Percentiles rank a stretch among this genome's conserved stretches.
phyloP scores from a whole-genome alignment of 805 yeast species.

The Wickerhamomyces hampshirensis region DNA sequence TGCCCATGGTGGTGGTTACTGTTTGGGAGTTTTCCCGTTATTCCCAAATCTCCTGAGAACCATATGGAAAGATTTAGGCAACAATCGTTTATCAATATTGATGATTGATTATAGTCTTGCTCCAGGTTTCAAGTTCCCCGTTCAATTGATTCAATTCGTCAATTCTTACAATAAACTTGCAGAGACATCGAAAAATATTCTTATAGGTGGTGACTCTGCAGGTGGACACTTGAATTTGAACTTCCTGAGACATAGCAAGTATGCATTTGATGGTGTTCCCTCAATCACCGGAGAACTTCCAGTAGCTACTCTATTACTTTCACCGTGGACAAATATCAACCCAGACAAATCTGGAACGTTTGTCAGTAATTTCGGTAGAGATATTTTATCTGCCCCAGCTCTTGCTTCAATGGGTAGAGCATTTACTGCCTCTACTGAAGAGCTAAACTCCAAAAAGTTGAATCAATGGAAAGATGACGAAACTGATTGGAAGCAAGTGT shows the following conservation, averaged over 20 bases:
- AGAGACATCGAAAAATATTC: conserved; percentile 14
- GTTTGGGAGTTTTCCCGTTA: conserved; percentile 7
- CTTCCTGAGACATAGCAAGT: conserved; percentile 12
- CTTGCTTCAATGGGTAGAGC: neutral
- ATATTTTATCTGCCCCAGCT: neutral
- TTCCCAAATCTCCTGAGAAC: conserved; percentile 6
- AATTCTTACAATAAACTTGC: conserved; percentile 16
- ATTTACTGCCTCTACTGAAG: neutral
- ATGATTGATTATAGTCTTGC: conserved; percentile 27
- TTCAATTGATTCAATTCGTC: conserved; percentile 23
- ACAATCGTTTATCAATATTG: conserved; percentile 19
- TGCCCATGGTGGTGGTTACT: conserved; percentile 18
- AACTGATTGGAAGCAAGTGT: neutral
- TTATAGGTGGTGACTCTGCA: conserved; percentile 28
- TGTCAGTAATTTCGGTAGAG: neutral
- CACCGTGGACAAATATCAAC: neutral
- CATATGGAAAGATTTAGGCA: conserved; percentile 3
- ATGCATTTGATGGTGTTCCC: conserved; percentile 2
- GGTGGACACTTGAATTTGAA: conserved; percentile 26
- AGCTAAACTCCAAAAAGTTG: neutral
- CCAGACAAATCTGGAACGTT: neutral
- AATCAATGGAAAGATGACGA: neutral
- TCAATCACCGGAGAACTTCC: neutral
- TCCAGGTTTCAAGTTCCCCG: conserved; percentile 21
- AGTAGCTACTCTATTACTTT: neutral